Percentiles rank a stretch among this genome's conserved stretches.
These are phyloP conservation scores for Arthroderma uncinatum DNA, from an alignment of 2,329 filamentous ascomycete species.

Conservation along the genomic window DNA sequence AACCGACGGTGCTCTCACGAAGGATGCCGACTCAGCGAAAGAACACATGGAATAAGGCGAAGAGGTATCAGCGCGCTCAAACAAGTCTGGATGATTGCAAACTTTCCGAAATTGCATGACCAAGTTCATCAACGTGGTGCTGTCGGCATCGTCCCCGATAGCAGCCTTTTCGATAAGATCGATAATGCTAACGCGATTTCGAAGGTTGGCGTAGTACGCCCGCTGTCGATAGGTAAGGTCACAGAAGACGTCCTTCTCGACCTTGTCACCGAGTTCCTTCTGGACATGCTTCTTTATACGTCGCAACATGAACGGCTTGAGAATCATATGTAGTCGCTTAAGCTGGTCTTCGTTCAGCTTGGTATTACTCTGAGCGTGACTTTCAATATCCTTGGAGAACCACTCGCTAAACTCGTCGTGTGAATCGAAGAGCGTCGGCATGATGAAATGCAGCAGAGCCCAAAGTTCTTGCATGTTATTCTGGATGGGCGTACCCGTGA, in stretches of 20 bases:
- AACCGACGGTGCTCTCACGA: constrained; percentile 74
- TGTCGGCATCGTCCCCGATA: constrained; percentile 86
- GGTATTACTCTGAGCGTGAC: constrained; percentile 96
- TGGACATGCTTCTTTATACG: constrained; percentile 99
- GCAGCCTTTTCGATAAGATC: constrained; percentile 96
- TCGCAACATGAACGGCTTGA: constrained; percentile 98
- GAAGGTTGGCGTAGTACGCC: constrained; percentile 80
- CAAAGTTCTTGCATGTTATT: constrained; percentile 93
- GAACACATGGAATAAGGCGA: constrained; percentile 75
- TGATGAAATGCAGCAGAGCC: constrained; percentile 80
- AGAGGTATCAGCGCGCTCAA: constrained; percentile 83
- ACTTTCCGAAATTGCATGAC: constrained; percentile 99
- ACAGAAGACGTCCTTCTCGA: constrained; percentile 91
- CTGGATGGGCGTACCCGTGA: constrained; percentile 94
- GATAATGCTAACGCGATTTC: constrained; percentile 97
- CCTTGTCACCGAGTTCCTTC: constrained; percentile 97
- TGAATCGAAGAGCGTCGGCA: constrained; percentile 86
- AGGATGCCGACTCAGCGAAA: constrained; percentile 91
- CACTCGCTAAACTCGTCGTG: constrained; percentile 44
- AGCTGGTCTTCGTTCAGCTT: constrained; percentile 98
- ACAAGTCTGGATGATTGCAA: constrained; percentile 95
- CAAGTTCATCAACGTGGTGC: constrained; percentile 93
- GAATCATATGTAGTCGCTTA: constrained; percentile 92
- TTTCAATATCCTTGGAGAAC: constrained; percentile 64
- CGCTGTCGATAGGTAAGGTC: constrained; percentile 93